Evolutionary conservation across 257 asterid genomes (phyloP), one percentile per base, ranked within the genome.

Genomic region (Solanum habrochaites): DNA sequence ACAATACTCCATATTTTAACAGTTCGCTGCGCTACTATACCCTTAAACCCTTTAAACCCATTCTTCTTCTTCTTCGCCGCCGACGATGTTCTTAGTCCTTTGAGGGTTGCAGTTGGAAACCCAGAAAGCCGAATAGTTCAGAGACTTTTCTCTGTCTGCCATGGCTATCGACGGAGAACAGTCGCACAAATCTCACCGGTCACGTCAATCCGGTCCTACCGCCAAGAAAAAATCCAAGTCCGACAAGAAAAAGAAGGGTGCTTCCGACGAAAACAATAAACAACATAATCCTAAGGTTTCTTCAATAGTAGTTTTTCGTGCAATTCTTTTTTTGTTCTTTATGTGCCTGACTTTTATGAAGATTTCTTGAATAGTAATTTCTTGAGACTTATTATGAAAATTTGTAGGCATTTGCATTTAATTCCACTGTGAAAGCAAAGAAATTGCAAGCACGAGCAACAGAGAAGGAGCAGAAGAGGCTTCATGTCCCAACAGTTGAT

Each of bases 401-500:
- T 66, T 35, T 87, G 40, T 85, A 97, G 99, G 99, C 99, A 25
- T 97, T 95, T 90, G 96, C 97, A 5, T 95, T 94, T 83, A 92
- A 83, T 87, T 95, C 99, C 21, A 69, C 92, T 40, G 98, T 92
- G 80, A 97, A 97, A 95, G 99, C 98, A 32, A 97, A 94, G 92
- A 86, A 93, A 86, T 84, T 96, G 90, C 99, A 93, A 88, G 70
- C 99, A 6, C 93, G 94, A 88, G 89, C 98, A 27, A 94, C 98
- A 15, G 99, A 97, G 92, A 97, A 97, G 92, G 99, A 95, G 91
- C 99, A 97, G 91, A 93, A 93, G 87, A 89, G 96, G 93, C 97
- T 97, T 90, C 99, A 95, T 90, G 90, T 97, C 39, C 99, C 99
- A 10, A 92, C 90, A 18, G 90, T 94, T 83, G 99, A 97, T 80